Percentiles rank a stretch among this genome's conserved stretches.
These are phyloP conservation scores for Fusarium algeriense DNA, from an alignment of 2,329 filamentous ascomycete species.

Conservation along the genomic window DNA sequence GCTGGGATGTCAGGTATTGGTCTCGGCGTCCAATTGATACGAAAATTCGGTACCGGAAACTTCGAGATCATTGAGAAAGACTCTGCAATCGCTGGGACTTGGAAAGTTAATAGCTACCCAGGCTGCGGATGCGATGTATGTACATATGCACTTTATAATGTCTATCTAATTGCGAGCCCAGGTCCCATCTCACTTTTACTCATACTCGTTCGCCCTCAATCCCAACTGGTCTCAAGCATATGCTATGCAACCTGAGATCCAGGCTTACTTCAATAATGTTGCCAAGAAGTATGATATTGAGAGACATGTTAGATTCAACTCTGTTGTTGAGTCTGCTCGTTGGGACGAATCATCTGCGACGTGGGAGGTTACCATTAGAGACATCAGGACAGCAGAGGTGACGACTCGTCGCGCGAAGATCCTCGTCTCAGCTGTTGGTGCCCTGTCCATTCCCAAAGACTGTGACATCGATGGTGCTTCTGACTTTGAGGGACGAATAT, in stretches of 20 bases:
- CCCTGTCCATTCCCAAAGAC: conserved; percentile 36
- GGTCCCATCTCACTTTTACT: conserved; percentile 47
- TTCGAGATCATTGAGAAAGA: conserved; percentile 46
- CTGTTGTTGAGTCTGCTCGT: conserved; percentile 36
- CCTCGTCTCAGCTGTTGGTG: conserved; percentile 45
- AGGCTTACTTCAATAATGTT: conserved; percentile 41
- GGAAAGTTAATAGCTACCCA: conserved; percentile 47
- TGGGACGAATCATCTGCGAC: conserved; percentile 39
- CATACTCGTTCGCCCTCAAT: conserved; percentile 47
- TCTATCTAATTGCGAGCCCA: background rate
- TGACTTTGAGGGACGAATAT: conserved; percentile 37
- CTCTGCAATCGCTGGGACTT: conserved; percentile 42
- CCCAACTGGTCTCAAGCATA: conserved; percentile 46
- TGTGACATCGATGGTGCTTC: conserved; percentile 41
- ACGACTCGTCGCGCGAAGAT: conserved; percentile 23
- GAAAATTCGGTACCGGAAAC: conserved; percentile 28
- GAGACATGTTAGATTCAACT: conserved; percentile 35
- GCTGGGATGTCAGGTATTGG: conserved; percentile 48
- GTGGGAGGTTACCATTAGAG: conserved; percentile 37
- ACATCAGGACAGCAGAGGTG: conserved; percentile 17
- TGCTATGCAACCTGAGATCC: conserved; percentile 46
- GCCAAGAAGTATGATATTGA: conserved; percentile 37
- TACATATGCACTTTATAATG: accelerated
- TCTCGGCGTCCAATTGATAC: conserved; percentile 41
- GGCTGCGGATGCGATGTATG: conserved; percentile 46